These are phyloP conservation scores for Mycena belliarum DNA, from an alignment of 768 basidiomycete species.

Conservation along the genomic window DNA sequence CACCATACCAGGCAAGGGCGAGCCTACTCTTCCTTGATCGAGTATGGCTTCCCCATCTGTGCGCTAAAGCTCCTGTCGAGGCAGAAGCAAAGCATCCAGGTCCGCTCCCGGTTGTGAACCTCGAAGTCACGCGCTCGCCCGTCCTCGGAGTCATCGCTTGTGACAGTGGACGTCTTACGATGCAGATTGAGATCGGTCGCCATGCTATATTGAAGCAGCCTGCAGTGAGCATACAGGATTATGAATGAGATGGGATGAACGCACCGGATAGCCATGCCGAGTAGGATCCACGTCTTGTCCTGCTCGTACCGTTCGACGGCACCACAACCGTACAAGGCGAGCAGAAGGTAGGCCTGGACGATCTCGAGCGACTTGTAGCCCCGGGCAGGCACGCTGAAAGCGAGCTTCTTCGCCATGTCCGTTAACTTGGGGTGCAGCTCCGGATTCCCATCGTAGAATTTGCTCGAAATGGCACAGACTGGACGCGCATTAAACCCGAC, in stretches of 20 bases:
- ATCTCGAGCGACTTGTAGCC: conserved; percentile 95
- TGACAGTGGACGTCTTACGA: conserved; percentile 65
- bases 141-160: conserved; percentile 72
- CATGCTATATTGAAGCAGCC: conserved; percentile 57
- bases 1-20: not conserved
- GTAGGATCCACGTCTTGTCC: conserved; percentile 88
- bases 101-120: conserved; percentile 91
- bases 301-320: conserved; percentile 97
- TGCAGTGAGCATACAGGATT: not conserved
- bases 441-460: conserved; percentile 80
- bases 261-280: conserved; percentile 85
- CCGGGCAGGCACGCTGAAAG: conserved; percentile 81
- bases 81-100: conserved; percentile 87
- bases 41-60: conserved; percentile 95
- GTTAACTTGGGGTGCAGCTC: conserved; percentile 80
- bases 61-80: conserved; percentile 90
- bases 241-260: conserved; percentile 26
- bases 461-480: conserved; percentile 96
- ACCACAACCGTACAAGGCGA: conserved; percentile 88
- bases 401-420: conserved; percentile 83
- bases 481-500: conserved; percentile 1
- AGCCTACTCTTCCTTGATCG: conserved; percentile 89
- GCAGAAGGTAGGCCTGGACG: conserved; percentile 90
- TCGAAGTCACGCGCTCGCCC: conserved; percentile 78
- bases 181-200: conserved; percentile 95